Conservation (phyloP, 768 basidiomycete species). For the Amanita pseudoporphyria region DNA sequence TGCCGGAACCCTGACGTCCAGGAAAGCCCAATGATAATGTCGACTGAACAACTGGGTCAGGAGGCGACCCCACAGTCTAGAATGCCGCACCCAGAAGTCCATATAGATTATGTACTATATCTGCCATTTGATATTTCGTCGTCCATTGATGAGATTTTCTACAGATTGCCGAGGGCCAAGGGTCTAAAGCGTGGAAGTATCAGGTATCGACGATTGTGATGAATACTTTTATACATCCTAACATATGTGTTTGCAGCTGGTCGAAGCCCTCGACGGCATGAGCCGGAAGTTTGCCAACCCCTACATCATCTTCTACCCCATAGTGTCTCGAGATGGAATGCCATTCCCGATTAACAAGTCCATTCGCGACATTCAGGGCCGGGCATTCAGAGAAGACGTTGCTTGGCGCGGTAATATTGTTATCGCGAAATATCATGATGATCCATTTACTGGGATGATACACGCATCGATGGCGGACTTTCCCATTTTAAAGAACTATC, state of each 20-base stretch:
- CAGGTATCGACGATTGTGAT: constrained; percentile 36
- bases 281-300: constrained; percentile 68
- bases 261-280: constrained; percentile 75
- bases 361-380: constrained; percentile 66
- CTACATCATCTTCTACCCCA: constrained; percentile 76
- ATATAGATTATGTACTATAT: constrained; percentile 63
- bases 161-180: constrained; percentile 63
- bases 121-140: constrained; percentile 4
- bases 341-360: constrained; percentile 74
- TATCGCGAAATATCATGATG: constrained; percentile 58
- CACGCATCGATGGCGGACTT: constrained; percentile 80
- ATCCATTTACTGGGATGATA: constrained; percentile 49
- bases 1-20: constrained; percentile 6
- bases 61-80: constrained; percentile 40
- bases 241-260: constrained; percentile 31
- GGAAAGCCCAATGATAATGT: constrained; percentile 32
- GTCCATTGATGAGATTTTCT: constrained; percentile 9
- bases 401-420: constrained; percentile 81
- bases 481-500: constrained; percentile 71
- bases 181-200: constrained; percentile 62
- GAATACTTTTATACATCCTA: neutral
- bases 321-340: constrained; percentile 69
- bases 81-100: constrained; percentile 75
- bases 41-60: constrained; percentile 34
- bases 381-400: constrained; percentile 43